Conservation (phyloP, 495 filamentous ascomycete genomes). For the Sordaria brevicollis region DNA sequence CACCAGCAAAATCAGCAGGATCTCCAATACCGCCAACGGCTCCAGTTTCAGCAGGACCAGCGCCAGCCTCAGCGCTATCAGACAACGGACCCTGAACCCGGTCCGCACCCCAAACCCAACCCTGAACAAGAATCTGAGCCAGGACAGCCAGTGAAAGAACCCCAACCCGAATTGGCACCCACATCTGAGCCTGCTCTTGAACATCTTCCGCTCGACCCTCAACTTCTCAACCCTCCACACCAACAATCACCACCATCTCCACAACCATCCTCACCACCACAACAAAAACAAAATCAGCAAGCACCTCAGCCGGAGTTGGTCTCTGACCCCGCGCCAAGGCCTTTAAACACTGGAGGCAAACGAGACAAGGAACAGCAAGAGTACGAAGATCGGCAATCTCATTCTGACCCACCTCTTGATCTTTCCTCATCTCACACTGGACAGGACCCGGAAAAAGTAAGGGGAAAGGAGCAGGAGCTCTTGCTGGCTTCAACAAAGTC, state of each 20-base stretch:
- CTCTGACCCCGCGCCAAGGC: neutral
- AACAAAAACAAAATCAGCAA: neutral
- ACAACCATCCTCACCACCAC: neutral
- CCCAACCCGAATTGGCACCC: slow-evolving; percentile 1
- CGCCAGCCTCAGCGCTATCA: neutral
- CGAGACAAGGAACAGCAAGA: neutral
- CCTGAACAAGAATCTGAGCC: slow-evolving; percentile 2
- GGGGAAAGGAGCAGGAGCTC: neutral
- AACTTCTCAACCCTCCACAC: neutral
- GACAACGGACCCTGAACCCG: neutral
- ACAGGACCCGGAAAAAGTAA: neutral
- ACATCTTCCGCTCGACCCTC: neutral
- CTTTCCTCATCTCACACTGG: neutral
- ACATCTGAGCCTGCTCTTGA: neutral
- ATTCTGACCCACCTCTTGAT: neutral
- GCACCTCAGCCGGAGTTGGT: neutral
- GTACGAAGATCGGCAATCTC: neutral
- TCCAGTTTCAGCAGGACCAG: neutral
- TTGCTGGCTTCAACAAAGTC: neutral
- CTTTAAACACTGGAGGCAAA: neutral
- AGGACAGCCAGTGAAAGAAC: slow-evolving; percentile 3
- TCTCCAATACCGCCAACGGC: neutral
- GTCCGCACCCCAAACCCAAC: neutral
- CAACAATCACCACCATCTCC: neutral
- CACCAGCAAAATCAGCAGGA: neutral